These are phyloP conservation scores for Boletellus dicymbophilus DNA, from an alignment of 1,284 basidiomycete genomes.

Conservation along the genomic window DNA sequence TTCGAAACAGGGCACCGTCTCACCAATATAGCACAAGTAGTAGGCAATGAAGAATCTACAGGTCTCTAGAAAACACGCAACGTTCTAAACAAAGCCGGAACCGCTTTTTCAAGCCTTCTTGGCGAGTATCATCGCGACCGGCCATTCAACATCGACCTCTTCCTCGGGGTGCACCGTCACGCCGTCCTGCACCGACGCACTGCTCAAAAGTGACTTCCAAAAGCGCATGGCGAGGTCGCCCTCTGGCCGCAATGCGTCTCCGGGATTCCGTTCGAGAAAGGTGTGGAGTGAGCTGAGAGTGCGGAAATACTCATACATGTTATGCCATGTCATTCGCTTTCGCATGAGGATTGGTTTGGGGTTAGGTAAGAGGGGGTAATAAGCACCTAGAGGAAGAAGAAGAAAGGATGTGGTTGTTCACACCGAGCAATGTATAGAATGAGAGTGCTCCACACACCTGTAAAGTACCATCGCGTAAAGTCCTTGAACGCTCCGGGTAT, in stretches of 20 bases:
- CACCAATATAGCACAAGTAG: too few relatives aligned
- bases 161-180: conserved; percentile 40
- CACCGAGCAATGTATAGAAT: too few relatives aligned
- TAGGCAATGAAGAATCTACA: too few relatives aligned
- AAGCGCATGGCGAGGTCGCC: conserved; percentile 71
- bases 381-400: conserved; percentile 30
- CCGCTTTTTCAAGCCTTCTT: conserved; percentile 36
- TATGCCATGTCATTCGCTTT: conserved; percentile 63
- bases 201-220: conserved; percentile 50
- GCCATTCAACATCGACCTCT: conserved; percentile 71
- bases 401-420: too few relatives aligned
- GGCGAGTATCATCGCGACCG: conserved; percentile 68
- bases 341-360: conserved; percentile 59
- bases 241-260: conserved; percentile 46
- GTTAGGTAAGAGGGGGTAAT: conserved; percentile 45
- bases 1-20: too few relatives aligned
- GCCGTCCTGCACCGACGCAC: conserved; percentile 36
- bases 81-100: too few relatives aligned
- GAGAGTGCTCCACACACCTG: too few relatives aligned
- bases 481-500: conserved; percentile 39
- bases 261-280: conserved; percentile 66
- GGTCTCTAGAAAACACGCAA: too few relatives aligned
- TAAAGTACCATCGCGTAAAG: too few relatives aligned
- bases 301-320: conserved; percentile 67
- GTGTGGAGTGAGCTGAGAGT: conserved; percentile 76